phyloP scores from a whole-genome alignment of 2,329 filamentous ascomycete genomes.

The Aaosphaeria pasadenensis region DNA sequence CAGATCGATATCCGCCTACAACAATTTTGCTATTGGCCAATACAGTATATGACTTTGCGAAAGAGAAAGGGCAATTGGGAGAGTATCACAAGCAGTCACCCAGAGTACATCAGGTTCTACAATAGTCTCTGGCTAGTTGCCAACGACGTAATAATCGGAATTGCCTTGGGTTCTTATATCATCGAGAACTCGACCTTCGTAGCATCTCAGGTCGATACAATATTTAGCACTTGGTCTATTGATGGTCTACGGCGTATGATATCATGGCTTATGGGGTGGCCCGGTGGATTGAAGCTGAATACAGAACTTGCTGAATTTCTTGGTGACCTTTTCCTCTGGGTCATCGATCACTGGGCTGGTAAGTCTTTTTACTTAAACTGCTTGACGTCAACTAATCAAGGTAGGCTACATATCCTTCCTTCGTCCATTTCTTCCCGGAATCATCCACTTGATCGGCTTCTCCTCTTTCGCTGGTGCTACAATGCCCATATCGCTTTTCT shows the following conservation, averaged over 20 bases:
- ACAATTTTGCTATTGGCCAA: constrained; percentile 98
- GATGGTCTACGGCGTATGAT: constrained; percentile 86
- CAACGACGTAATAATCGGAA: constrained; percentile 98
- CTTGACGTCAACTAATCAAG: constrained; percentile 15
- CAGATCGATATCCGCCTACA: constrained; percentile 96
- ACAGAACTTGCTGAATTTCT: constrained; percentile 90
- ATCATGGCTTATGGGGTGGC: constrained; percentile 93
- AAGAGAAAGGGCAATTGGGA: constrained; percentile 89
- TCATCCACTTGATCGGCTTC: constrained; percentile 91
- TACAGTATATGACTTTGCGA: constrained; percentile 91
- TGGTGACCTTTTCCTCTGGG: constrained; percentile 94
- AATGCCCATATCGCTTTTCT: constrained; percentile 94
- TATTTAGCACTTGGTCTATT: constrained; percentile 80
- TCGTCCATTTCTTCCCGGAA: constrained; percentile 73
- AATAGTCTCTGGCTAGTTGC: constrained; percentile 98
- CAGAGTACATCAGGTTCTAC: constrained; percentile 98
- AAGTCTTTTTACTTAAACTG: constrained; percentile 25
- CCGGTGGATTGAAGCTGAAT: constrained; percentile 92
- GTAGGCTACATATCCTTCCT: constrained; percentile 74
- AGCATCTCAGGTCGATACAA: constrained; percentile 70
- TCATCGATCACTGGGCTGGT: constrained; percentile 97
- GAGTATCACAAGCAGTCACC: constrained; percentile 90
- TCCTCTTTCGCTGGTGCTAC: constrained; percentile 94
- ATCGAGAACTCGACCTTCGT: constrained; percentile 91
- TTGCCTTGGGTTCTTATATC: constrained; percentile 92